Conservation (phyloP, 2,329 filamentous ascomycete genomes). For the Colletotrichum sojae region DNA sequence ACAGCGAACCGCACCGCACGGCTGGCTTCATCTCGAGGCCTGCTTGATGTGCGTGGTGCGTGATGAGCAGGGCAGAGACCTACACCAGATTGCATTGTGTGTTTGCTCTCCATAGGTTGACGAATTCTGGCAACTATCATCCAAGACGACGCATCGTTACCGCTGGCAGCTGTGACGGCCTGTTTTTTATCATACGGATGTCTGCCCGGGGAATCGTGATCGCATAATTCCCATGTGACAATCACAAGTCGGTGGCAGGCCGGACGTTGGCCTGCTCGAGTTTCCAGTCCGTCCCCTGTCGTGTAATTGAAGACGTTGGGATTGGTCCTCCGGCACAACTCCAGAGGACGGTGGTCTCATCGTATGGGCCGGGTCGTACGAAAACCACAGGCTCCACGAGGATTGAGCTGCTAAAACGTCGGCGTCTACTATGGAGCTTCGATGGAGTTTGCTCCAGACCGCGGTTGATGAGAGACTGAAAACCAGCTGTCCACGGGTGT, state of each 20-base stretch:
- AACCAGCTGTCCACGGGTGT: neutral
- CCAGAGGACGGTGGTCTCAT: slow-evolving; percentile 9
- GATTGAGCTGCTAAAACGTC: neutral
- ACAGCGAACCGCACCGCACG: neutral
- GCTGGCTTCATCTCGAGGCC: neutral
- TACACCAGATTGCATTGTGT: neutral
- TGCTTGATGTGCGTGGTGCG: slow-evolving; percentile 8
- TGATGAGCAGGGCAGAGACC: slow-evolving; percentile 5
- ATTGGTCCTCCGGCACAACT: slow-evolving; percentile 12
- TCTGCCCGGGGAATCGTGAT: slow-evolving; percentile 1
- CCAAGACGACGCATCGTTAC: neutral
- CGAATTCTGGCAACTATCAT: slow-evolving; percentile 9
- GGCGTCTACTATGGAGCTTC: neutral
- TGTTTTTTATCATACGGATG: slow-evolving; percentile 1
- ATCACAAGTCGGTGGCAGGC: neutral
- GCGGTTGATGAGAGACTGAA: neutral
- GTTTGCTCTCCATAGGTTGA: neutral
- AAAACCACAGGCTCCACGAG: slow-evolving; percentile 15
- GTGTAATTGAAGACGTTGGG: slow-evolving; percentile 20
- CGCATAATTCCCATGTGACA: slow-evolving; percentile 33
- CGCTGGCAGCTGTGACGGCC: neutral
- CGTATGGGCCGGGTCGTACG: neutral
- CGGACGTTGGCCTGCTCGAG: neutral
- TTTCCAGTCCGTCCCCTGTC: neutral
- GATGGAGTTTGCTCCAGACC: neutral